phyloP scores from a whole-genome alignment of 306 rosid species.

The Lithocarpus polystachyus region DNA sequence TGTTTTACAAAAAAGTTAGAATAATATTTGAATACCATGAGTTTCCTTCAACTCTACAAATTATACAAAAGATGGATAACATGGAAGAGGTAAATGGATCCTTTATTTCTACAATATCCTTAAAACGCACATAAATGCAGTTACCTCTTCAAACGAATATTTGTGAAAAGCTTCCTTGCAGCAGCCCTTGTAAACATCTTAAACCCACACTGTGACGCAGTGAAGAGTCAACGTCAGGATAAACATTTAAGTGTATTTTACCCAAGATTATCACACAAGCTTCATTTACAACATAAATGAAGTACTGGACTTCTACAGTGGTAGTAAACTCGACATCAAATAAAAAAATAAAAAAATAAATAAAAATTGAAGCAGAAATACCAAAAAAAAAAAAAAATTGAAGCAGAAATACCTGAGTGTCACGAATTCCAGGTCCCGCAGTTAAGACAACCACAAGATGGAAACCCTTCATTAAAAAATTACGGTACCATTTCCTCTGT shows the following conservation, averaged over 20 bases:
- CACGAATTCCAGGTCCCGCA: constrained; percentile 96
- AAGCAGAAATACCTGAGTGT: constrained; percentile 66
- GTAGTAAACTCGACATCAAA: constrained; percentile 13
- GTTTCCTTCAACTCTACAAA: background rate
- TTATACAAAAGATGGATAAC: background rate
- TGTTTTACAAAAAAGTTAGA: background rate
- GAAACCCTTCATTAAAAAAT: constrained; percentile 96
- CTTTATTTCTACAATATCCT: background rate
- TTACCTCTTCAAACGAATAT: constrained; percentile 82
- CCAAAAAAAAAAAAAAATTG: constrained; percentile 22
- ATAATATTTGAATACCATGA: background rate
- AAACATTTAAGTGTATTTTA: background rate
- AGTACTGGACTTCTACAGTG: background rate
- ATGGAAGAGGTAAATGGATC: background rate
- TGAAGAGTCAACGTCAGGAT: constrained; percentile 26
- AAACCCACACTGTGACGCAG: constrained; percentile 79
- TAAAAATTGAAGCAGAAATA: constrained; percentile 17
- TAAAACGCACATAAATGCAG: background rate
- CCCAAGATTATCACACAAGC: constrained; percentile 4
- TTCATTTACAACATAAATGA: constrained; percentile 12
- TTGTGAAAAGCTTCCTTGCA: constrained; percentile 85
- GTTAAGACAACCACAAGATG: constrained; percentile 93
- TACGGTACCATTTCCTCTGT: constrained; percentile 95
- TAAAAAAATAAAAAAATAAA: background rate
- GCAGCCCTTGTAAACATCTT: constrained; percentile 96